These are phyloP conservation scores for Escallonia herrerae DNA, from an alignment of 129 eudicot species.

Conservation along the genomic window DNA sequence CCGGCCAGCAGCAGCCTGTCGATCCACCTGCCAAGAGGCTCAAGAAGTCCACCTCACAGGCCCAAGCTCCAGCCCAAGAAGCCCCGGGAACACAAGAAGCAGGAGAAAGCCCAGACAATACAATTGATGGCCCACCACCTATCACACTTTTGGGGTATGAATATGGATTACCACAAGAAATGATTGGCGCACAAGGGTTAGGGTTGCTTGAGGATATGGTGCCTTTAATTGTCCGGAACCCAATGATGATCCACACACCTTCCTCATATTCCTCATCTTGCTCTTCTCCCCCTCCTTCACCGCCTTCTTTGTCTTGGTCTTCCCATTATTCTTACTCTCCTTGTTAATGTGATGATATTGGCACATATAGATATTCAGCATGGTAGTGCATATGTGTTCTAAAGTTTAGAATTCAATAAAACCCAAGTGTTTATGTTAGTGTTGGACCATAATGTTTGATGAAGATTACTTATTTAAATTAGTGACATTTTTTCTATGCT, in stretches of 20 bases:
- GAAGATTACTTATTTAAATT: no score
- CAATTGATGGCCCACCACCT: neutral
- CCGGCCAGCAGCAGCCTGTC: conserved; percentile 16
- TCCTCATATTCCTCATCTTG: conserved; percentile 37
- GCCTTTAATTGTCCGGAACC: conserved; percentile 53
- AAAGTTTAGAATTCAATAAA: neutral
- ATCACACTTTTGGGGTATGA: neutral
- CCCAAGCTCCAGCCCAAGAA: conserved; percentile 14
- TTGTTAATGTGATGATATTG: neutral
- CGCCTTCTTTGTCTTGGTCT: conserved; percentile 56
- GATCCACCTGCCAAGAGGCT: conserved; percentile 33
- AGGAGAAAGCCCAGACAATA: conserved; percentile 8
- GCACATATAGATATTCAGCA: neutral
- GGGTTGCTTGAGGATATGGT: conserved; percentile 93
- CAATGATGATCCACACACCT: conserved; percentile 19
- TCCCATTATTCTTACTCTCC: conserved; percentile 15
- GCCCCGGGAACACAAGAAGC: neutral
- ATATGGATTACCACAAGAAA: conserved; percentile 7
- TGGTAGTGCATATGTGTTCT: neutral
- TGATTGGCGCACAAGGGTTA: conserved; percentile 44
- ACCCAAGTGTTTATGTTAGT: neutral
- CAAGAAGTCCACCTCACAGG: conserved; percentile 11
- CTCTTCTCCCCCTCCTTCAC: conserved; percentile 41
- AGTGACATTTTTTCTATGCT: no score
- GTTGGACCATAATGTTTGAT: no score